These are phyloP conservation scores for Monilinia aucupariae DNA, from an alignment of 2,329 filamentous ascomycete species.

Conservation along the genomic window DNA sequence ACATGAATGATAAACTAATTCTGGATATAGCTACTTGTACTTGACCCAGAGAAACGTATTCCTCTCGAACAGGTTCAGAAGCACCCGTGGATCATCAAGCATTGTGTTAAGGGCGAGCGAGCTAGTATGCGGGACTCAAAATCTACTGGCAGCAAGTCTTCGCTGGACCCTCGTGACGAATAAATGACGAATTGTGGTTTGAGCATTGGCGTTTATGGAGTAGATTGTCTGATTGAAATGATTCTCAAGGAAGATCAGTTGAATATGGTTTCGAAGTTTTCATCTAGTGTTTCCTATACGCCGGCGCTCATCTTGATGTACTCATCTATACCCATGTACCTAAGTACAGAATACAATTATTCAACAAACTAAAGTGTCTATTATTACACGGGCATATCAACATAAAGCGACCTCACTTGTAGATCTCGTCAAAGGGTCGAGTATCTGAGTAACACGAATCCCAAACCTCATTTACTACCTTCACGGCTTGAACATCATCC, in stretches of 20 bases:
- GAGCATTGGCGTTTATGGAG: constrained; percentile 29
- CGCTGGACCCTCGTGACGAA: constrained; percentile 26
- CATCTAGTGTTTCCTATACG: constrained; percentile 28
- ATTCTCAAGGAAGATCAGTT: constrained; percentile 23
- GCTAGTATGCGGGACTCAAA: constrained; percentile 34
- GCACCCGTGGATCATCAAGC: constrained; percentile 96
- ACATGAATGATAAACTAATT: constrained; percentile 19
- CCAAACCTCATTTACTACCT: constrained; percentile 96
- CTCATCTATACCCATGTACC: constrained; percentile 10
- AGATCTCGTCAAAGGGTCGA: constrained; percentile 93
- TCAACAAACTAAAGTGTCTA: constrained; percentile 2
- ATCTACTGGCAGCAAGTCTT: constrained; percentile 33
- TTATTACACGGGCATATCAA: constrained; percentile 10
- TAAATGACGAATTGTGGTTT: constrained; percentile 30
- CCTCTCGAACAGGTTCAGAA: constrained; percentile 80
- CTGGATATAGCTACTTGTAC: constrained; percentile 63
- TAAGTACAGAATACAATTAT: constrained; percentile 13
- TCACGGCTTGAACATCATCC: constrained; percentile 78
- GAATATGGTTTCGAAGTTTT: constrained; percentile 31
- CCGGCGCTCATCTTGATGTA: constrained; percentile 32
- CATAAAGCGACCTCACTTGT: constrained; percentile 51
- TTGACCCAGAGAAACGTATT: constrained; percentile 91
- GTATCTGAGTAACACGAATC: constrained; percentile 95
- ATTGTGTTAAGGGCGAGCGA: constrained; percentile 56
- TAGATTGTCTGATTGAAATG: constrained; percentile 5